phyloP scores from a whole-genome alignment of 306 rosid species.

The Vigna unguiculata region DNA sequence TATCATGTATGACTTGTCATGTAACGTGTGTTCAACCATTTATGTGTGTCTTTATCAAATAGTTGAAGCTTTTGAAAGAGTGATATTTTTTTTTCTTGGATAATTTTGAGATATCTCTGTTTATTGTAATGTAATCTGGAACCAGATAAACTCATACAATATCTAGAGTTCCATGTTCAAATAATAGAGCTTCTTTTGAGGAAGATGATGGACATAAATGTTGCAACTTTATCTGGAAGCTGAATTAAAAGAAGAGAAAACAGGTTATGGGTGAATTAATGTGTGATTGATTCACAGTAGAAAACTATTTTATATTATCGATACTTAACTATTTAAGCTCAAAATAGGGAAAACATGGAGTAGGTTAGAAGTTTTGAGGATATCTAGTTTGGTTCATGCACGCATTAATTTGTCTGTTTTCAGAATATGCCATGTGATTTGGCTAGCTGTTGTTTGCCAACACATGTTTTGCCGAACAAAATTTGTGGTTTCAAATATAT shows the following conservation, averaged over 20 bases:
- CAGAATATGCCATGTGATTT: conserved; percentile 38
- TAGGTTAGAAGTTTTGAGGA: neutral
- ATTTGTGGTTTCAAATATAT: conserved; percentile 8
- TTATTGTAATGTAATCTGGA: neutral
- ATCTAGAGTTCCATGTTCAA: neutral
- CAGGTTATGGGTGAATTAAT: too few relatives aligned
- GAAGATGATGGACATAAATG: neutral
- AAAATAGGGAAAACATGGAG: neutral
- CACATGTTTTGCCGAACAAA: neutral
- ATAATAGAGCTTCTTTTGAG: neutral
- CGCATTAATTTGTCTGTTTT: neutral
- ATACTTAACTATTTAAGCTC: too few relatives aligned
- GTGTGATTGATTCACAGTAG: too few relatives aligned
- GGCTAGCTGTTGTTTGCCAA: conserved; percentile 14
- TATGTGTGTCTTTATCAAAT: neutral
- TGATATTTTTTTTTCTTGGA: neutral
- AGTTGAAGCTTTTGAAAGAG: neutral
- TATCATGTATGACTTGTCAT: neutral
- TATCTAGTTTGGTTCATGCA: neutral
- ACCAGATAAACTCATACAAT: too few relatives aligned
- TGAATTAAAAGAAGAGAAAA: neutral
- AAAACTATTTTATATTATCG: too few relatives aligned
- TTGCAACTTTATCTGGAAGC: neutral
- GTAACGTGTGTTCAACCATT: neutral
- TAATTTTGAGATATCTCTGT: neutral